phyloP scores from a whole-genome alignment of 306 rosid genomes.

The Prunus mira region DNA sequence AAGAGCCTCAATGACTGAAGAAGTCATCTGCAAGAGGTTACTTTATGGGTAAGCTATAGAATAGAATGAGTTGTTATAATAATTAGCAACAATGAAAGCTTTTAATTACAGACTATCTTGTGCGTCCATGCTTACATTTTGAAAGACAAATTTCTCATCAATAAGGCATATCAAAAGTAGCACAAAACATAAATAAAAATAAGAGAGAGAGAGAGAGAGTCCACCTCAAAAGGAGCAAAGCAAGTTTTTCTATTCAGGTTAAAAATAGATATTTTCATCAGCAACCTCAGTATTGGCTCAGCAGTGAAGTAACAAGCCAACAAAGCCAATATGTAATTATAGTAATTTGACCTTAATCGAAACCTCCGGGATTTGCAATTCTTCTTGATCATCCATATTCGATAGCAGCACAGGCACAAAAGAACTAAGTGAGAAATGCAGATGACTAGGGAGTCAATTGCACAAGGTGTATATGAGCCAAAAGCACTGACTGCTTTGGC shows the following conservation, averaged over 20 bases:
- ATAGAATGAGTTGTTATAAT: too few relatives aligned
- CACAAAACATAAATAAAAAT: background rate
- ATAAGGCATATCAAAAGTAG: background rate
- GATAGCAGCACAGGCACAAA: constrained; percentile 50
- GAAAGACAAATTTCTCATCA: background rate
- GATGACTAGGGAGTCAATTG: constrained; percentile 61
- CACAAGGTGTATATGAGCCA: constrained; percentile 87
- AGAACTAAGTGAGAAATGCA: constrained; percentile 70
- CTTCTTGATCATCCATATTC: constrained; percentile 52
- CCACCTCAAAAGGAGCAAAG: constrained; percentile 81
- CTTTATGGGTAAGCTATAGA: background rate
- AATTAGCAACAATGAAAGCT: background rate
- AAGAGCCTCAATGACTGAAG: constrained; percentile 50
- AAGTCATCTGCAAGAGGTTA: constrained; percentile 36
- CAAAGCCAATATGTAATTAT: constrained; percentile 47
- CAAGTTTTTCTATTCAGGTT: constrained; percentile 41
- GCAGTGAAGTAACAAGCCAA: constrained; percentile 57
- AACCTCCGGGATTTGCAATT: constrained; percentile 52
- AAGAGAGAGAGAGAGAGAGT: constrained; percentile 5
- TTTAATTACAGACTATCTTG: background rate
- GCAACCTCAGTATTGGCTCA: constrained; percentile 60
- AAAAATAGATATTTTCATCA: constrained; percentile 49
- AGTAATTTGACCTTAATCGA: constrained; percentile 57
- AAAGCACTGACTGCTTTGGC: constrained; percentile 52
- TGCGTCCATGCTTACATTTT: background rate